Evolutionary conservation across 2,329 filamentous ascomycete species (phyloP).

Genomic region (Phialocephala subalpina): DNA sequence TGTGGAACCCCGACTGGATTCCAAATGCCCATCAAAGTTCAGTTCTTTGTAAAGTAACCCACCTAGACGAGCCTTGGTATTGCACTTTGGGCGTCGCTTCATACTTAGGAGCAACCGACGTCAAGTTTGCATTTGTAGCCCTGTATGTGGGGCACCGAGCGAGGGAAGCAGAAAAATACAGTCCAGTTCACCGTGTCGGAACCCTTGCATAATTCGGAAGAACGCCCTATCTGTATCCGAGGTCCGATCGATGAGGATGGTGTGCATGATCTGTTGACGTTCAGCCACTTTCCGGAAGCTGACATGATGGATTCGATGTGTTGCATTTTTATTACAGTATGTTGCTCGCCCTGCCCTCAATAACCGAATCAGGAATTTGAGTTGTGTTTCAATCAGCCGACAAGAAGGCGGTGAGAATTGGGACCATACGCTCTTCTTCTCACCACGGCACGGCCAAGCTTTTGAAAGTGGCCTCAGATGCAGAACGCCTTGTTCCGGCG

Average conservation of each 20-base stretch:
- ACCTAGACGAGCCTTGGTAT: neutral
- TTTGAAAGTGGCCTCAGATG: conserved; percentile 5
- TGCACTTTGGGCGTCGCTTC: neutral
- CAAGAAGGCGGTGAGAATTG: conserved; percentile 9
- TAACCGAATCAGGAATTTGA: neutral
- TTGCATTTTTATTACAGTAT: neutral
- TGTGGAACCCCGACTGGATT: neutral
- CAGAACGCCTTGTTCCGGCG: conserved; percentile 7
- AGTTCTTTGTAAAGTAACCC: neutral
- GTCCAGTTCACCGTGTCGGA: neutral
- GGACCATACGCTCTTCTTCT: neutral
- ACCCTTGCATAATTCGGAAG: neutral
- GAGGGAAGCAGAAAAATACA: neutral
- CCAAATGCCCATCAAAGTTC: neutral
- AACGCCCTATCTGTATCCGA: neutral
- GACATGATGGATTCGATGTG: neutral
- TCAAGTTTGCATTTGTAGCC: neutral
- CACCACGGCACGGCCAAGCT: conserved; percentile 12
- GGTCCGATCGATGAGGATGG: neutral
- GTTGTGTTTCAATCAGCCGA: neutral
- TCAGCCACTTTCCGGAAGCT: neutral
- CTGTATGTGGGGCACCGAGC: neutral
- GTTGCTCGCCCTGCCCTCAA: too few relatives aligned
- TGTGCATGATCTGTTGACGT: neutral
- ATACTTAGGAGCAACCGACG: neutral